Percentiles rank a stretch among this genome's conserved stretches.
Evolutionary conservation across 2,329 filamentous ascomycete genomes (phyloP).

Genomic region (Scedosporium boydii): DNA sequence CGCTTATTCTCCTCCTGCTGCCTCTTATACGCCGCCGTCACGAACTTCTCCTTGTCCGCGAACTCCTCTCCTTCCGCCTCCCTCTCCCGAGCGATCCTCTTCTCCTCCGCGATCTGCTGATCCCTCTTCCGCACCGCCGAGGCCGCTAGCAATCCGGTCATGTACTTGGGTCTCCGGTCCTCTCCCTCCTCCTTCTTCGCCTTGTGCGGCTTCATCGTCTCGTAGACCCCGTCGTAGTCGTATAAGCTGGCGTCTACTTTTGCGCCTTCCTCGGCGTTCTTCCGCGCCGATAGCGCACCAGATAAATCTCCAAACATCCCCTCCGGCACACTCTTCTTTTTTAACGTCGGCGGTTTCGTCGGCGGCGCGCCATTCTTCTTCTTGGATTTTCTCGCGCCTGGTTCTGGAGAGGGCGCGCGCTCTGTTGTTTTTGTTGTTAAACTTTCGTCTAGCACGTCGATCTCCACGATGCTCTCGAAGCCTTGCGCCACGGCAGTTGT

Average conservation of each 20-base stretch:
- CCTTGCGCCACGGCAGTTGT: constrained; percentile 22
- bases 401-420: neutral
- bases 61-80: constrained; percentile 75
- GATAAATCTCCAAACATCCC: constrained; percentile 57
- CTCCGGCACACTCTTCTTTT: constrained; percentile 29
- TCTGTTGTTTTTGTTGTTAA: constrained; percentile 14
- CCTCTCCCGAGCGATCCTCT: constrained; percentile 66
- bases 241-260: constrained; percentile 66
- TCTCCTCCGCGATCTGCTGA: constrained; percentile 68
- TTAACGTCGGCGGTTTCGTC: constrained; percentile 31
- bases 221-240: constrained; percentile 78
- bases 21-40: constrained; percentile 72
- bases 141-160: constrained; percentile 62
- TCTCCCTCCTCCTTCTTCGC: constrained; percentile 48
- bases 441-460: constrained; percentile 37
- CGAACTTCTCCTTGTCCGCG: constrained; percentile 76
- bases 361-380: constrained; percentile 20
- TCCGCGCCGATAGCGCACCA: constrained; percentile 51
- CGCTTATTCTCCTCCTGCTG: constrained; percentile 67
- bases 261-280: constrained; percentile 54
- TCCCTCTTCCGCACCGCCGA: constrained; percentile 72
- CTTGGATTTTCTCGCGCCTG: constrained; percentile 15
- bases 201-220: constrained; percentile 60
- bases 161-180: constrained; percentile 66
- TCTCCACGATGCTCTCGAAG: constrained; percentile 54